Evolutionary conservation across 2,329 filamentous ascomycete genomes (phyloP).

Genomic region (Neonectria punicea): DNA sequence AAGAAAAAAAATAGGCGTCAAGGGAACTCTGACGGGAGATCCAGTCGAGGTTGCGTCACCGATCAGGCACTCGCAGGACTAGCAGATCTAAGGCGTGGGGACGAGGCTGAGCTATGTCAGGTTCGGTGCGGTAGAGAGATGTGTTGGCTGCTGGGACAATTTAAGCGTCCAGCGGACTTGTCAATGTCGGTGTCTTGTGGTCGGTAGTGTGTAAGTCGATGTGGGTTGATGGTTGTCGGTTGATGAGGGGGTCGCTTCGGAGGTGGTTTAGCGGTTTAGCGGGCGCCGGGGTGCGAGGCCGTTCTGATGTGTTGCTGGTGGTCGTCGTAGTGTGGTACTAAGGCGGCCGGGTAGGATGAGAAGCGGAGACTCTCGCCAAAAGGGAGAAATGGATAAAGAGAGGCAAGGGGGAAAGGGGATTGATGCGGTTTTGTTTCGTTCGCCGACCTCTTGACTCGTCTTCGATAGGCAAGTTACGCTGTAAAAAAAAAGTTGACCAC

Average conservation of each 20-base stretch:
- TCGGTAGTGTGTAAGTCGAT: constrained; percentile 22
- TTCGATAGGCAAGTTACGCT: constrained; percentile 10
- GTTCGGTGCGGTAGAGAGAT: constrained; percentile 32
- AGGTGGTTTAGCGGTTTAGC: background rate
- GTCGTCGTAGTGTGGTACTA: constrained; percentile 3
- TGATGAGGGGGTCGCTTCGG: background rate
- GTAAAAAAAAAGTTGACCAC: constrained; percentile 17
- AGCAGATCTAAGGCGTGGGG: constrained; percentile 42
- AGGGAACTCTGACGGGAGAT: constrained; percentile 31
- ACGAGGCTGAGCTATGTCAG: constrained; percentile 38
- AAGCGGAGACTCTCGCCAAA: constrained; percentile 4
- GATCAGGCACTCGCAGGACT: constrained; percentile 37
- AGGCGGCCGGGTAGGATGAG: background rate
- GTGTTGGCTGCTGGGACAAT: constrained; percentile 32
- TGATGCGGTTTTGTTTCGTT: background rate
- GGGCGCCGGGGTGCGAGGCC: background rate
- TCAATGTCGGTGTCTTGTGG: constrained; percentile 2
- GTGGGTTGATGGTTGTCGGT: constrained; percentile 10
- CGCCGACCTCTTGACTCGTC: background rate
- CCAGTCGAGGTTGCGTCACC: constrained; percentile 38
- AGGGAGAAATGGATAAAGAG: background rate
- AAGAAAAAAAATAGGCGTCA: constrained; percentile 32
- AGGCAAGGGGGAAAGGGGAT: background rate
- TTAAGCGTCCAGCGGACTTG: constrained; percentile 26
- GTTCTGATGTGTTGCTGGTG: constrained; percentile 3